Percentiles rank a stretch among this genome's conserved stretches.
Conservation (phyloP, 1,284 basidiomycete genomes). For the Fomitopsis schrenkii region DNA sequence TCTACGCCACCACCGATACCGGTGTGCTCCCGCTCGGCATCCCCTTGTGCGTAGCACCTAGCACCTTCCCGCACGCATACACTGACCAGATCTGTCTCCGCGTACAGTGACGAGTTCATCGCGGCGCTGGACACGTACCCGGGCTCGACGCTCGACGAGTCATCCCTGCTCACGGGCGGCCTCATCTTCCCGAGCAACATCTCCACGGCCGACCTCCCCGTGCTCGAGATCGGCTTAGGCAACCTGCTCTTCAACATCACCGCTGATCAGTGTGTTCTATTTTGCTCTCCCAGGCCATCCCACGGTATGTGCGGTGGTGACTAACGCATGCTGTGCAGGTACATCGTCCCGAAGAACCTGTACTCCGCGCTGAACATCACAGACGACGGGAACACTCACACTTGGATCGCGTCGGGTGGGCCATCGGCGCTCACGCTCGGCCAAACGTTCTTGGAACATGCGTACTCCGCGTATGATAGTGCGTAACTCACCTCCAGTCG, state of each 20-base stretch:
- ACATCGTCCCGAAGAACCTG: constrained; percentile 6
- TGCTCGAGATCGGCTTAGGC: constrained; percentile 5
- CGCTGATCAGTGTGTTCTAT: neutral
- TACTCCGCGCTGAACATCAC: constrained; percentile 13
- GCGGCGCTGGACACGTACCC: neutral
- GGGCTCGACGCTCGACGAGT: neutral
- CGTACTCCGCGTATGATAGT: constrained; percentile 13
- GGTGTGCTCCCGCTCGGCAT: neutral
- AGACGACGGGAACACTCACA: constrained; percentile 7
- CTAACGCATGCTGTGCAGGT: neutral
- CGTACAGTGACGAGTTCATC: constrained; percentile 1
- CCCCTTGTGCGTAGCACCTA: neutral
- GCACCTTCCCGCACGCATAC: neutral
- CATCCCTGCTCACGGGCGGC: neutral
- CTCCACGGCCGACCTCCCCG: constrained; percentile 1
- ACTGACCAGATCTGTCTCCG: neutral
- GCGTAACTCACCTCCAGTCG: neutral
- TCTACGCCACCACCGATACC: neutral
- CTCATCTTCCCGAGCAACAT: constrained; percentile 10
- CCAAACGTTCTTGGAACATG: constrained; percentile 9
- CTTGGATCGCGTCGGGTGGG: constrained; percentile 7
- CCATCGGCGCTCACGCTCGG: constrained; percentile 4
- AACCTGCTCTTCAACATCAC: constrained; percentile 7
- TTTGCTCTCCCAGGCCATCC: neutral
- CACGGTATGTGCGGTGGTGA: neutral